Evolutionary conservation across 345 rosid genomes (phyloP).

Genomic region (Citrus mangshanensis): DNA sequence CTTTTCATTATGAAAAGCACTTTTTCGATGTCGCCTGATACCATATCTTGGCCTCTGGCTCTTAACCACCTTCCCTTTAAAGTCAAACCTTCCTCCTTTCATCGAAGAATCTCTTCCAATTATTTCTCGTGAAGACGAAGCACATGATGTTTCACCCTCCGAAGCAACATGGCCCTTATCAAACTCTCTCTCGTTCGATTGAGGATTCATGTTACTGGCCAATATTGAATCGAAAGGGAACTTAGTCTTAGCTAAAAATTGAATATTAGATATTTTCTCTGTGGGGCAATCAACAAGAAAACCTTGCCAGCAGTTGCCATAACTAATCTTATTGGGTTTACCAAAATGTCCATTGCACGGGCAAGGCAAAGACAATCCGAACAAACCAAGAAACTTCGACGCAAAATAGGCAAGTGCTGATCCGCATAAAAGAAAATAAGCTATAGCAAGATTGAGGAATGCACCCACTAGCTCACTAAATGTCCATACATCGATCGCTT

Average conservation of each 20-base stretch:
- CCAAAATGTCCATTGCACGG: slow-evolving; percentile 57
- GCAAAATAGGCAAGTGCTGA: slow-evolving; percentile 43
- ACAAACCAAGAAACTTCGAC: slow-evolving; percentile 48
- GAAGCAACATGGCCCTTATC: slow-evolving; percentile 18
- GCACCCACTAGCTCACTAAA: slow-evolving; percentile 53
- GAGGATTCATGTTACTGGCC: slow-evolving; percentile 18
- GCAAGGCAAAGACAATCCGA: slow-evolving; percentile 56
- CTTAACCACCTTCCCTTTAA: slow-evolving; percentile 26
- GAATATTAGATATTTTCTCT: slow-evolving; percentile 42
- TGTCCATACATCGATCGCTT: slow-evolving; percentile 50
- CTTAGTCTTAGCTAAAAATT: slow-evolving; percentile 28
- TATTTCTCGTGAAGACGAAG: slow-evolving; percentile 7
- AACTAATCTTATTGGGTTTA: slow-evolving; percentile 13
- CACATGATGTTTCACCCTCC: slow-evolving; percentile 30
- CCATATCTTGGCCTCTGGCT: slow-evolving; percentile 33
- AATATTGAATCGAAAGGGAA: slow-evolving; percentile 50
- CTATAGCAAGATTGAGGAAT: slow-evolving; percentile 53
- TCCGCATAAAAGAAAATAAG: slow-evolving; percentile 46
- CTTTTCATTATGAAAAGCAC: slow-evolving; percentile 19
- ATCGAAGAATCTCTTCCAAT: slow-evolving; percentile 6
- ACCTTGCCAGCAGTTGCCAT: slow-evolving; percentile 44
- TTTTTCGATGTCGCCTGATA: slow-evolving; percentile 40
- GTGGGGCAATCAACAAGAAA: slow-evolving; percentile 33
- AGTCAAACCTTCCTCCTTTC: slow-evolving; percentile 35
- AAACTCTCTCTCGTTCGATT: slow-evolving; percentile 15